Base-by-base conservation (phyloP, 441 rosid genomes). In the Mallotus japonicus region DNA sequence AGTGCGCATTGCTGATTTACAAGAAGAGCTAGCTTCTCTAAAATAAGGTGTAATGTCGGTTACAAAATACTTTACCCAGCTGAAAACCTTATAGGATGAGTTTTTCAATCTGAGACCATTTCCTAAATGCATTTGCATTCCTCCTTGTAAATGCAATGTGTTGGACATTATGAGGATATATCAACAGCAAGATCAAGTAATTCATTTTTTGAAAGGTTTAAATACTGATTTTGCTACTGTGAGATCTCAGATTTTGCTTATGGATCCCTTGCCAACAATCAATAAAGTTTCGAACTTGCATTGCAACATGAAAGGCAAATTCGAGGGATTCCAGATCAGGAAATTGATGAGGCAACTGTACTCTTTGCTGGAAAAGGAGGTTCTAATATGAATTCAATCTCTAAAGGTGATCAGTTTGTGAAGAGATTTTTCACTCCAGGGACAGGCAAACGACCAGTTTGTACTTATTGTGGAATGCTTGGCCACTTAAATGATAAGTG, bases 311-410 rank as follows among this genome's bases (percentile, higher is more conserved):
- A 50, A 15, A 50, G 54, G 2, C 17, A 50, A 13, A 2, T 50
- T 8, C 0, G 1, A 1, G 14, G 14, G 0, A 8, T 8, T 11
- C 14, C 54, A 8, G 0, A 3, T 50, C 15, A 50, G 14, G 32
- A 28, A 3, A 50, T 13, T 50, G 1, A 13, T 15, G 16, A 50
- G 12, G 1, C 54, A 8, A 50, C 2, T 50, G 15, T 50, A 1
- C 15, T 50, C 3, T 3, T 15, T 8, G 54, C 2, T 50, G 0
- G 16, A 0, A 50, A 50, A 8, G 4, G 14, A 8, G 15, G 4
- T 0, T 3, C 0, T 1, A 15, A 15, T 50, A 0, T 6, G 1
- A 50, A 10, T 6, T 10, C 0, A 14, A 14, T 1, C 1, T 1
- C 28, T 24, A 24, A 2, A 24, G 28, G 28, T 0, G 2, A 24